These are phyloP conservation scores for Chlorophyllum brunneum DNA, from an alignment of 768 basidiomycete species.

Conservation along the genomic window DNA sequence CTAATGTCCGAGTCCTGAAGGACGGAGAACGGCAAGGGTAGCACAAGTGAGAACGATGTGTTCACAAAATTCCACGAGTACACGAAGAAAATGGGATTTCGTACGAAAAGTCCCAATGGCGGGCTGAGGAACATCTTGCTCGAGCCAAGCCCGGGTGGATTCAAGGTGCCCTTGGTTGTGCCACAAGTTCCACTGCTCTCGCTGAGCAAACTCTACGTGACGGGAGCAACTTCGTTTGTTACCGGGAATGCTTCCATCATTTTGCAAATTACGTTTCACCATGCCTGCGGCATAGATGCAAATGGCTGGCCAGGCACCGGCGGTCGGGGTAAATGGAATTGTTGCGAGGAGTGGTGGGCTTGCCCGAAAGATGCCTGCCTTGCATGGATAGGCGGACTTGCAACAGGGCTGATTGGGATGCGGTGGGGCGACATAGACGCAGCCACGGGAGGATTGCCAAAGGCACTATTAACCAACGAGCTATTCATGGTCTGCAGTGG, in stretches of 20 bases:
- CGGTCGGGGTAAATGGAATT: background rate
- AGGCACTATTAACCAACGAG: background rate
- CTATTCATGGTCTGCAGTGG: background rate
- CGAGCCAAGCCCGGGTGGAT: background rate
- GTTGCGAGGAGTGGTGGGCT: background rate
- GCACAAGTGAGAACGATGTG: background rate
- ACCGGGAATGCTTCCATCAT: too few species aligned
- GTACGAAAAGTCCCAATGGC: background rate
- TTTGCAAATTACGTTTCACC: background rate
- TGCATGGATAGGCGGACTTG: slow-evolving; percentile 1
- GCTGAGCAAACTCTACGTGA: slow-evolving; percentile 1
- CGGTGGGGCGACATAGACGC: background rate
- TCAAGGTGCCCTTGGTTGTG: background rate
- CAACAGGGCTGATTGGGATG: background rate
- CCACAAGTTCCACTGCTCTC: background rate
- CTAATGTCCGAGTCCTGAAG: background rate
- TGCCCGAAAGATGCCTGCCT: slow-evolving; percentile 3
- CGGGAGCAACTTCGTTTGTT: too few species aligned
- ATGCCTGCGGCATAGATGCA: slow-evolving; percentile 7
- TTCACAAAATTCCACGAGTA: background rate
- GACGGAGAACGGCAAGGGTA: too few species aligned
- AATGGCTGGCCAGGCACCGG: slow-evolving; percentile 7
- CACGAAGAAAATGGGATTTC: background rate
- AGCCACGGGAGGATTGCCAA: background rate
- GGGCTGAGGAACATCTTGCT: background rate